phyloP scores from a whole-genome alignment of 179 eudicot species.

The Actinidia chinensis region DNA sequence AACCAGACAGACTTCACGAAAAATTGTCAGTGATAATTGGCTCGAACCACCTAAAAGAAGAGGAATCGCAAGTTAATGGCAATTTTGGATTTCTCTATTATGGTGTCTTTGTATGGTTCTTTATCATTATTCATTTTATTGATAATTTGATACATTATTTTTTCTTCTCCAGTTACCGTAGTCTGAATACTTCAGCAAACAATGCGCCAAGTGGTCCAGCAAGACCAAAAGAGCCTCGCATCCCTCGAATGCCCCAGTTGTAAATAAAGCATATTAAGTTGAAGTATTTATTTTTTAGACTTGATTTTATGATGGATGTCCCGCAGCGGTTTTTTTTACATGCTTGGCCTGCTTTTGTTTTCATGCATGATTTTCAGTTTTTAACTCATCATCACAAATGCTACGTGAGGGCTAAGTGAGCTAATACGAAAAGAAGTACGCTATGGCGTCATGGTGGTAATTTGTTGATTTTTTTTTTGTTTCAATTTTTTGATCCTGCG shows the following conservation, averaged over 20 bases:
- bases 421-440: slow-evolving; percentile 98
- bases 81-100: background rate
- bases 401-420: slow-evolving; percentile 86
- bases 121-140: background rate
- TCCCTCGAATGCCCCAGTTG: slow-evolving; percentile 99
- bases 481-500: background rate
- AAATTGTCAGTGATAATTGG: slow-evolving; percentile 88
- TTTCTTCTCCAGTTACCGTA: slow-evolving; percentile 64
- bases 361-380: slow-evolving; percentile 97
- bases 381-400: too few relatives aligned
- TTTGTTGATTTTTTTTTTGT: background rate
- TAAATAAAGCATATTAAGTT: slow-evolving; percentile 45
- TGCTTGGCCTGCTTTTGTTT: background rate
- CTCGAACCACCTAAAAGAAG: slow-evolving; percentile 91
- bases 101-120: background rate
- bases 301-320: slow-evolving; percentile 4
- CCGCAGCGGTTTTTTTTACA: background rate
- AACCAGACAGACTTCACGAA: slow-evolving; percentile 89
- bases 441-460: slow-evolving; percentile 79
- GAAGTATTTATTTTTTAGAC: background rate
- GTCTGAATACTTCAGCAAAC: slow-evolving; percentile 97
- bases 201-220: slow-evolving; percentile 98
- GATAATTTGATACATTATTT: background rate
- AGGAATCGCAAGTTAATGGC: slow-evolving; percentile 88
- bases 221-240: slow-evolving; percentile 85